Evolutionary conservation across 495 filamentous ascomycete species (phyloP), one percentile per base, ranked within the genome.

Genomic region (Podospora bellae-mahoneyi): DNA sequence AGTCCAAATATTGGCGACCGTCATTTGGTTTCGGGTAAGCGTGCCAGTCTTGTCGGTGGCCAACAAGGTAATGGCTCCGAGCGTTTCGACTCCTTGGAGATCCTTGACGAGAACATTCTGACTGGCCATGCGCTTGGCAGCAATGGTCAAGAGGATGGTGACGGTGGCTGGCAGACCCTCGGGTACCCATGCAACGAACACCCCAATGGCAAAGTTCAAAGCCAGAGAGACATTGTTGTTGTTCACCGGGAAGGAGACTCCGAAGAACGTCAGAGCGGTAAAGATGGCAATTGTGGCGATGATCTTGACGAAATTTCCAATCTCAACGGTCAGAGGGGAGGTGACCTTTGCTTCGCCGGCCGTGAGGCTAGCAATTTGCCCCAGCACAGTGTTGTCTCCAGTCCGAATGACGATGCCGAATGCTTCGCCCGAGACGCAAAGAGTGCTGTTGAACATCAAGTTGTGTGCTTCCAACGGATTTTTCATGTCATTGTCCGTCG

Each of bases 301-400:
- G 34, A 74, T 70, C 65, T 70, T 74, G 69, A 74, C 72, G 64
- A 71, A 72, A 64, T 69, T 69, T 54, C 55, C 56, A 32, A 72
- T 69, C 62, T 72, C 70, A 62, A 60, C 56, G 3, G 65, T 58
- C 16, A 72, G 58, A 4, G 67, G 67, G 13, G 70, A 68, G 5
- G 54, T 16, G 5, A 18, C 15, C 64, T 72, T 69, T 39, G 67
- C 67, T 27, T 67, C 67, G 4, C 67, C 70, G n/a, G 67, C 67
- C 4, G 70, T 72, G 28, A 69, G 65, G 18, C 65, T 60, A 10
- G 89, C 89, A 65, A 92, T 90, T 34, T 83, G 82, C 4, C 89
- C 89, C 60, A 91, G 87, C 60, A 91, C 86, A 0, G 89, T 91
- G 60, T 77, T 78, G 84, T 90, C 89, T n/a, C 89, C 89, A 1